Conservation (phyloP, 495 filamentous ascomycete species). For the Jackrogersella multiformis region DNA sequence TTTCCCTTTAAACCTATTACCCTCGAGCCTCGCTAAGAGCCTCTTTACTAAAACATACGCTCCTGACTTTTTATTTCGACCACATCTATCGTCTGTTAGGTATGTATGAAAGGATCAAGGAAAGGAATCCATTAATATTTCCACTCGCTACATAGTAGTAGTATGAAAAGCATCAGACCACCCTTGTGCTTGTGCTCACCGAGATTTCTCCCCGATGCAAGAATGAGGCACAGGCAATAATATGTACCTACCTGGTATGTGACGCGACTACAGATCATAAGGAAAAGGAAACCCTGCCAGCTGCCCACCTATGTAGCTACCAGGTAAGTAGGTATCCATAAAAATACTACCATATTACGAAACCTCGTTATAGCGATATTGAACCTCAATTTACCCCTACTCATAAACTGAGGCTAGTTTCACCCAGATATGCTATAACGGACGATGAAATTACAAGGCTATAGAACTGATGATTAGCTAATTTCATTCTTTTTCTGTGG, state of each 20-base stretch:
- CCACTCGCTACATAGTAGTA: too few relatives aligned
- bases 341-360: neutral
- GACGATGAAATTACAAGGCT: too few relatives aligned
- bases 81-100: too few relatives aligned
- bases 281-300: too few relatives aligned
- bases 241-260: too few relatives aligned
- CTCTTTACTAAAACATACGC: neutral
- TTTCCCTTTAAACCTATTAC: neutral
- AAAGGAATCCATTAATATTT: too few relatives aligned
- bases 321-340: neutral
- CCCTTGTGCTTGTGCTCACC: neutral
- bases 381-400: neutral
- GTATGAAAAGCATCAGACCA: neutral
- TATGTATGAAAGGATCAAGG: neutral
- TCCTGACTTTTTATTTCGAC: too few relatives aligned
- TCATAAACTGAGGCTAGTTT: neutral
- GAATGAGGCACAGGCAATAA: slow-evolving; percentile 3
- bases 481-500: neutral
- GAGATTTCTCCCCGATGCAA: neutral
- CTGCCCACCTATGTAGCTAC: neutral
- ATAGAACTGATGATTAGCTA: neutral
- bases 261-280: neutral
- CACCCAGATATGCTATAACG: too few relatives aligned
- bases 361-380: neutral
- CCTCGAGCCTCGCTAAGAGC: neutral